Percentiles rank a stretch among this genome's conserved stretches.
phyloP scores from a whole-genome alignment of 345 rosid species.

The Eucalyptus marginata region DNA sequence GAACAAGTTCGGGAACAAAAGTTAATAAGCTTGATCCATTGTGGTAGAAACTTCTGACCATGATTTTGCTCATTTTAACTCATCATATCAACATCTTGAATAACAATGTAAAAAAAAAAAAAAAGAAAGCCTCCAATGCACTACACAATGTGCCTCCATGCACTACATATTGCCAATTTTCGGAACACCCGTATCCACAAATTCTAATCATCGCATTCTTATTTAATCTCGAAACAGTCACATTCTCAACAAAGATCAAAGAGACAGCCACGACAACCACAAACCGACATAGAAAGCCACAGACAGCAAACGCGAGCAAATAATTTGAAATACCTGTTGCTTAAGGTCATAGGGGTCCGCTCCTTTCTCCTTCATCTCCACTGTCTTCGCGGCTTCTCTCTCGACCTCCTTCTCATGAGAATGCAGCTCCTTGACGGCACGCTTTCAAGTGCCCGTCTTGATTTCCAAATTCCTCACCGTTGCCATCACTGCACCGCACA shows the following conservation, averaged over 20 bases:
- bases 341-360: constrained; percentile 92
- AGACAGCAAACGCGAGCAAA: not conserved
- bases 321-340: constrained; percentile 50
- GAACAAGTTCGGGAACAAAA: not conserved
- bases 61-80: not conserved
- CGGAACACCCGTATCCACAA: not conserved
- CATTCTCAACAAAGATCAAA: not conserved
- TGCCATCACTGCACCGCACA: constrained; percentile 30
- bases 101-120: no score
- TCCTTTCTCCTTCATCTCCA: constrained; percentile 80
- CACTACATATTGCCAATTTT: not conserved
- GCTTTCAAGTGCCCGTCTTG: constrained; percentile 64
- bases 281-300: not conserved
- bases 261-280: not conserved
- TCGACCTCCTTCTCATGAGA: constrained; percentile 94
- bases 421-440: constrained; percentile 66
- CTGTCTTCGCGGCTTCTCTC: constrained; percentile 79
- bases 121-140: no score
- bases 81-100: not conserved
- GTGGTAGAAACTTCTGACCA: not conserved
- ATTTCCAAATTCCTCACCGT: constrained; percentile 60
- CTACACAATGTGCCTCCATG: not conserved
- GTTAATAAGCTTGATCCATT: not conserved
- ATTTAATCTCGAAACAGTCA: not conserved
- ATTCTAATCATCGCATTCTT: not conserved